Conservation (phyloP, 1,284 basidiomycete genomes). For the Cryptococcus sp. region DNA sequence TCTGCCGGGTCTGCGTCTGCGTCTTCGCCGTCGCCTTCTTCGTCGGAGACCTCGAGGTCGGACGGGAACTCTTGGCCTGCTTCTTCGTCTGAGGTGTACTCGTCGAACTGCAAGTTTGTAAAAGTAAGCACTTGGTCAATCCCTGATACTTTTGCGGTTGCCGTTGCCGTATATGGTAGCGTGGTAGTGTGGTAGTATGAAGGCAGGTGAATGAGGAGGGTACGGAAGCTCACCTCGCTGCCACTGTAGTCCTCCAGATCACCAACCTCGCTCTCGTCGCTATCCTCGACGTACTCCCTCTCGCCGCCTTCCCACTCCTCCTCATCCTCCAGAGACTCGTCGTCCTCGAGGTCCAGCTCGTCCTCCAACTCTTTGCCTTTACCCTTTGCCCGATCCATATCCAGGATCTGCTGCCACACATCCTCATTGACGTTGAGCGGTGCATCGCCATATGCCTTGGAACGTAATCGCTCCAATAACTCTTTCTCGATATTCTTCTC, state of each 20-base stretch:
- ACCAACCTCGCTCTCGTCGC: constrained; percentile 55
- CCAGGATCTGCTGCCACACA: constrained; percentile 89
- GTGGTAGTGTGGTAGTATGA: no score
- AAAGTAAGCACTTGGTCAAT: background rate
- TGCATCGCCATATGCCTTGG: constrained; percentile 95
- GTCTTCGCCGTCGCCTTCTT: constrained; percentile 45
- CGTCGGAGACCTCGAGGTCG: constrained; percentile 50
- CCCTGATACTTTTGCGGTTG: background rate
- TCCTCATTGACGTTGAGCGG: constrained; percentile 98
- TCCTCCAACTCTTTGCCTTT: constrained; percentile 56
- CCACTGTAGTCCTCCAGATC: constrained; percentile 64
- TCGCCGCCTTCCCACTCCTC: constrained; percentile 56
- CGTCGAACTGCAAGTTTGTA: constrained; percentile 39
- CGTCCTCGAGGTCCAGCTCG: constrained; percentile 60
- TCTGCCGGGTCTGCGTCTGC: constrained; percentile 52
- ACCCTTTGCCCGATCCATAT: constrained; percentile 63
- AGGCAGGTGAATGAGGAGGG: background rate
- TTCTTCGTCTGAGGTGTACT: constrained; percentile 49
- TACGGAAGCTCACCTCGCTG: constrained; percentile 41
- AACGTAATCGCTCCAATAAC: constrained; percentile 89
- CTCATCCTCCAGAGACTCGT: constrained; percentile 61
- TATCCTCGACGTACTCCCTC: constrained; percentile 76
- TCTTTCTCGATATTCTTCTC: constrained; percentile 96
- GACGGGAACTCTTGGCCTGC: constrained; percentile 49
- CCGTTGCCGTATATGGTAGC: background rate